Percentiles rank a stretch among this genome's conserved stretches.
phyloP scores from a whole-genome alignment of 805 yeast genomes.

The Saturnispora halmiae region DNA sequence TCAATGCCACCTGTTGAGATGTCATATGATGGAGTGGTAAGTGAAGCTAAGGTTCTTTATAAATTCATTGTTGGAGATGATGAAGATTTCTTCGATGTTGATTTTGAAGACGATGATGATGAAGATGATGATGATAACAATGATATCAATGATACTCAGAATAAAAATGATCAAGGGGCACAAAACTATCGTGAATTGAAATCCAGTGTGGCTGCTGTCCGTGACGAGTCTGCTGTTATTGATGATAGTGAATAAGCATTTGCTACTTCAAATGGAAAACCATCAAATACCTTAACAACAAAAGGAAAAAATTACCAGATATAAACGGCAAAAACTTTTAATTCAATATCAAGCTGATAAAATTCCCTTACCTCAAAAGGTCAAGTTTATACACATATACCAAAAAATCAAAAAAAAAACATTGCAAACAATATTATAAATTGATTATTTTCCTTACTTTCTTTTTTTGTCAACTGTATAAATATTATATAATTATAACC shows the following conservation, averaged over 20 bases:
- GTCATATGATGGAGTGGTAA: constrained; percentile 83
- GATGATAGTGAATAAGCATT: constrained; percentile 6
- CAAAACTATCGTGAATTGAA: background rate
- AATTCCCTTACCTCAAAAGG: background rate
- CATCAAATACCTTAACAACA: too few species aligned
- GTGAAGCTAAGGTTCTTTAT: constrained; percentile 70
- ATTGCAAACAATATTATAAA: background rate
- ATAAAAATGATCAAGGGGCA: background rate
- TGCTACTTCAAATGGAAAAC: background rate
- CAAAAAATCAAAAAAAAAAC: background rate
- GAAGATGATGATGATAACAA: constrained; percentile 17
- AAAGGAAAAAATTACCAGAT: too few species aligned
- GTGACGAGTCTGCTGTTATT: constrained; percentile 11
- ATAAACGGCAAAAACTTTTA: too few species aligned
- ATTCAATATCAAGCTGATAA: background rate
- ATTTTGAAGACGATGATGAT: constrained; percentile 90
- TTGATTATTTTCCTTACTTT: too few species aligned
- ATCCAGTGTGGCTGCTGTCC: constrained; percentile 7
- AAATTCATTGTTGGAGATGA: constrained; percentile 80
- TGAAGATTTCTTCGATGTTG: constrained; percentile 93
- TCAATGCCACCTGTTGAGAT: constrained; percentile 75
- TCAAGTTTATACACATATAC: background rate
- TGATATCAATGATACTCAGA: background rate
- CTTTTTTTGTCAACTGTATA: background rate
- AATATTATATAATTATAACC: too few species aligned